phyloP scores from a whole-genome alignment of 2,329 filamentous ascomycete genomes.

The Phaeosphaeriaceae sp. region DNA sequence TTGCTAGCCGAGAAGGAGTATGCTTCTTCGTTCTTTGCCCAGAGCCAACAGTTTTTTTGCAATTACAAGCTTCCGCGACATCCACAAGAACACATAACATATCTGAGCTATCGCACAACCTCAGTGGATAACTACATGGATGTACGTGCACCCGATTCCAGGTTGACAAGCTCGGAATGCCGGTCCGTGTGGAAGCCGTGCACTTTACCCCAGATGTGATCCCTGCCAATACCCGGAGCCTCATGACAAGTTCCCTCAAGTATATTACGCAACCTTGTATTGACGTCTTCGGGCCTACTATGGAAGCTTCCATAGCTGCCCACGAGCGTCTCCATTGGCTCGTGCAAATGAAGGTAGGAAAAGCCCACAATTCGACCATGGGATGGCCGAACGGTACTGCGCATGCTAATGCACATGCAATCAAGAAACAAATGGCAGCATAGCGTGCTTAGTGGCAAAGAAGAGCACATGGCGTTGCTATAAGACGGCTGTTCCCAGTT shows the following conservation, averaged over 20 bases:
- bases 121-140: background rate
- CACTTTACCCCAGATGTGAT: conserved; percentile 20
- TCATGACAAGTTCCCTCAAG: conserved; percentile 12
- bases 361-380: conserved; percentile 18
- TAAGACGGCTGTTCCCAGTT: conserved; percentile 14
- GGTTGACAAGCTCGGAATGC: conserved; percentile 10
- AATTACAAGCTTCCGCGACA: background rate
- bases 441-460: conserved; percentile 1
- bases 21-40: background rate
- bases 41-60: background rate
- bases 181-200: conserved; percentile 18
- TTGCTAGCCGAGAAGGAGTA: background rate
- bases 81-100: background rate
- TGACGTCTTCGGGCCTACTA: conserved; percentile 22
- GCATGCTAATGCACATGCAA: conserved; percentile 9
- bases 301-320: conserved; percentile 28
- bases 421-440: conserved; percentile 9
- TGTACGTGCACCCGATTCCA: background rate
- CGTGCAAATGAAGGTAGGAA: conserved; percentile 19
- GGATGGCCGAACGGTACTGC: conserved; percentile 15
- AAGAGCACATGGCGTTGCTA: conserved; percentile 12
- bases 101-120: background rate
- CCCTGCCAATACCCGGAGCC: conserved; percentile 10
- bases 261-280: conserved; percentile 21
- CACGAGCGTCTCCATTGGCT: conserved; percentile 25